Evolutionary conservation across 2,329 filamentous ascomycete species (phyloP).

Genomic region (Beauveria asiatica): DNA sequence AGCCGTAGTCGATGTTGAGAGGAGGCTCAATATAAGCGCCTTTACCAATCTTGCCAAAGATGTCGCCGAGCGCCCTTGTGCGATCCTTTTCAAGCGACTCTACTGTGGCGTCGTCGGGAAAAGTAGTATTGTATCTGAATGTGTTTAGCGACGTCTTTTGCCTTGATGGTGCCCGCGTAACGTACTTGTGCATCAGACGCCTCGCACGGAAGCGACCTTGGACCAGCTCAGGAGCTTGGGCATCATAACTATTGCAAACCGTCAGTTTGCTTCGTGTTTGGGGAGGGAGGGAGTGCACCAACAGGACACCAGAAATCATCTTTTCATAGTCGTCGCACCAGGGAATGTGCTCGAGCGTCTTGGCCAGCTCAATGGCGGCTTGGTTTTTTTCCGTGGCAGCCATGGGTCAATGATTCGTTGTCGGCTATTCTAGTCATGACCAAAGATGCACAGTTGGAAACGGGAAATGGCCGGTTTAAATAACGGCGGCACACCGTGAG

Average conservation of each 20-base stretch:
- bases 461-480: constrained; percentile 1
- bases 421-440: neutral
- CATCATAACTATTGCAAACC: constrained; percentile 36
- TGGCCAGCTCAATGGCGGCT: constrained; percentile 35
- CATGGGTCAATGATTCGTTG: constrained; percentile 14
- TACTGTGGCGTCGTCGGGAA: constrained; percentile 38
- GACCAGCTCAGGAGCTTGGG: constrained; percentile 38
- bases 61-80: constrained; percentile 36
- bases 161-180: constrained; percentile 31
- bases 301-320: constrained; percentile 58
- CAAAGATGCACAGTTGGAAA: neutral
- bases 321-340: constrained; percentile 55
- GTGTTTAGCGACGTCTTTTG: neutral
- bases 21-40: constrained; percentile 53
- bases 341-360: constrained; percentile 40
- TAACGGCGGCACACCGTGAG: neutral
- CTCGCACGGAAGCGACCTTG: constrained; percentile 44
- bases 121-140: constrained; percentile 37
- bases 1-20: constrained; percentile 55
- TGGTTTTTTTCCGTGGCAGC: constrained; percentile 28
- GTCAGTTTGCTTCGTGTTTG: neutral
- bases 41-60: constrained; percentile 42
- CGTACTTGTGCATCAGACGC: constrained; percentile 46
- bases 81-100: constrained; percentile 31
- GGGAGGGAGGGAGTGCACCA: constrained; percentile 16